Percentiles rank a stretch among this genome's conserved stretches.
Conservation (phyloP, 306 rosid species). For the Herpetospermum pedunculosum region DNA sequence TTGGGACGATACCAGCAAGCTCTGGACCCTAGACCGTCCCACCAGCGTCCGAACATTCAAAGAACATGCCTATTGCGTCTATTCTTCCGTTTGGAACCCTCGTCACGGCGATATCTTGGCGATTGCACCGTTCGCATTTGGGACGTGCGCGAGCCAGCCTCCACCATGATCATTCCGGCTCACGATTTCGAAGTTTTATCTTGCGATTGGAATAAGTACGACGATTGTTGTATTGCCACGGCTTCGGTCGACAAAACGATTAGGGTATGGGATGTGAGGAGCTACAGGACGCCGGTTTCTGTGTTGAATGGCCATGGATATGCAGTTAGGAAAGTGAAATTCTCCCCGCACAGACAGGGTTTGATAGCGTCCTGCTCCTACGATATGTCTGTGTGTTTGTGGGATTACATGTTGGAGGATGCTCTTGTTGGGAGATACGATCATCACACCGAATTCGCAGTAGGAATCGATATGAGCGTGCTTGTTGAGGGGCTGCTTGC, state of each 20-base stretch:
- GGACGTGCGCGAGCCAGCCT: conserved; percentile 80
- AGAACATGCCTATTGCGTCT: conserved; percentile 88
- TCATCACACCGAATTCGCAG: conserved; percentile 81
- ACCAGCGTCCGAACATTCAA: conserved; percentile 70
- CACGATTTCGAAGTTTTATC: conserved; percentile 63
- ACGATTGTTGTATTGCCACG: conserved; percentile 63
- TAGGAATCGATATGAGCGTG: conserved; percentile 90
- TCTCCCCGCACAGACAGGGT: conserved; percentile 64
- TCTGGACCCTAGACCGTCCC: conserved; percentile 84
- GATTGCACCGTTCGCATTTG: conserved; percentile 81
- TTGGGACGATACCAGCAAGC: conserved; percentile 83
- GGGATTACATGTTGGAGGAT: conserved; percentile 91
- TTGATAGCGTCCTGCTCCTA: conserved; percentile 69
- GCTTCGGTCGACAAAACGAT: conserved; percentile 78
- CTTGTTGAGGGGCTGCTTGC: conserved; percentile 88
- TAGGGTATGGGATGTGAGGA: conserved; percentile 84
- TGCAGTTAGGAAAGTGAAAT: conserved; percentile 65
- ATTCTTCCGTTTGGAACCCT: conserved; percentile 85
- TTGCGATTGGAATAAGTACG: conserved; percentile 90
- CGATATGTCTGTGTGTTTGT: conserved; percentile 81
- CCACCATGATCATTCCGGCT: conserved; percentile 73
- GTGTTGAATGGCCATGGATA: conserved; percentile 76
- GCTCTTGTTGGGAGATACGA: conserved; percentile 75
- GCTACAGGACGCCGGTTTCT: conserved; percentile 38
- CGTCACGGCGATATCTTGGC: conserved; percentile 80